Conservation (phyloP, 73 alveolate genomes). For the Stentor coeruleus region DNA sequence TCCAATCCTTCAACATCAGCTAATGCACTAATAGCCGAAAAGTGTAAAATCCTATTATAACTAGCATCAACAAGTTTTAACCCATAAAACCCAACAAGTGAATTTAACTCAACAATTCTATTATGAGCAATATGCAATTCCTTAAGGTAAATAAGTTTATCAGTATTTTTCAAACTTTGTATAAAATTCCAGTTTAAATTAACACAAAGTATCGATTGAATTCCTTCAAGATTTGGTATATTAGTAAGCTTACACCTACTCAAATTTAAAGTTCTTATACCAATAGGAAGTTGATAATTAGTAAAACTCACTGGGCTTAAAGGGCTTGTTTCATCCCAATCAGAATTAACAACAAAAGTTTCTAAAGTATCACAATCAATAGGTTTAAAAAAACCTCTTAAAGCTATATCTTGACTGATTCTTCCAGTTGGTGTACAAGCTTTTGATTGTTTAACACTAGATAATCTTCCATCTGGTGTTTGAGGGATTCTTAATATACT, state of each 20-base stretch:
- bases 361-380: background rate
- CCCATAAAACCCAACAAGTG: background rate
- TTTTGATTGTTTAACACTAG: background rate
- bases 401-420: background rate
- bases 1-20: background rate
- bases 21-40: background rate
- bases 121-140: background rate
- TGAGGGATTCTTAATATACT: constrained; percentile 2
- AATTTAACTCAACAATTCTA: background rate
- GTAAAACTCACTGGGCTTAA: background rate
- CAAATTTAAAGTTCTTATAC: background rate
- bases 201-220: background rate
- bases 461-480: background rate
- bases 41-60: background rate
- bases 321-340: background rate
- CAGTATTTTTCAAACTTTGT: background rate
- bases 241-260: background rate
- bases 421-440: background rate
- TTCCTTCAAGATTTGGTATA: background rate
- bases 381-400: background rate
- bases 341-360: background rate
- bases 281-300: background rate
- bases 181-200: background rate
- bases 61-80: background rate
- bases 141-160: background rate